Evolutionary conservation across 345 rosid genomes (phyloP).

Genomic region (Gossypium stocksii): DNA sequence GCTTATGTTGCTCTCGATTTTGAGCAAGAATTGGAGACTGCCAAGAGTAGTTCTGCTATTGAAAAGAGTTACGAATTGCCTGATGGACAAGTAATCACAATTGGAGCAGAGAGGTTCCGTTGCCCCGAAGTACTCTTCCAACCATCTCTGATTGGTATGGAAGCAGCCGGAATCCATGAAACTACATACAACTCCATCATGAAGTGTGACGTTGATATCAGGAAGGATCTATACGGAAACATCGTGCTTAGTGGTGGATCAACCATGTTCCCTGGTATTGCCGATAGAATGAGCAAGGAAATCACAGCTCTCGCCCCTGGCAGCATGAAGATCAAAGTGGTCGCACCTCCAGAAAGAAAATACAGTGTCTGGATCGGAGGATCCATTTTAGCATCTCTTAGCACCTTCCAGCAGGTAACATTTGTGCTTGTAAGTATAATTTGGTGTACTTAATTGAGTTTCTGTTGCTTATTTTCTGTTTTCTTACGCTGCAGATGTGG

Average conservation of each 20-base stretch:
- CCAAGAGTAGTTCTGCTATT: neutral
- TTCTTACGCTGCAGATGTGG: neutral
- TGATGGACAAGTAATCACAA: neutral
- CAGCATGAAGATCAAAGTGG: constrained; percentile 7
- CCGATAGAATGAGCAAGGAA: neutral
- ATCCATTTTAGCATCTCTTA: constrained; percentile 2
- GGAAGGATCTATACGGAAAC: neutral
- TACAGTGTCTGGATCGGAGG: constrained; percentile 1
- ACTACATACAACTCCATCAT: neutral
- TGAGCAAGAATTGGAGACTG: neutral
- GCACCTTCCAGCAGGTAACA: constrained; percentile 5
- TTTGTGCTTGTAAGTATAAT: neutral
- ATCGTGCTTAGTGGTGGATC: neutral
- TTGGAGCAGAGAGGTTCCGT: no score
- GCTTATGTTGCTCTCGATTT: neutral
- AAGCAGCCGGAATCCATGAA: neutral
- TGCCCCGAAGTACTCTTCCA: neutral
- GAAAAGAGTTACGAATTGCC: neutral
- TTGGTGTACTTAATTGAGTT: neutral
- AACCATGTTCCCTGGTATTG: neutral
- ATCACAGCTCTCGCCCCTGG: neutral
- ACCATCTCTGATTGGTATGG: neutral
- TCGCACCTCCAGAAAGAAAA: neutral
- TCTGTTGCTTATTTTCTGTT: neutral
- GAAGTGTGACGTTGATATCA: neutral